These are phyloP conservation scores for Aspergillus pseudonomiae DNA, from an alignment of 2,329 filamentous ascomycete genomes.

Conservation along the genomic window DNA sequence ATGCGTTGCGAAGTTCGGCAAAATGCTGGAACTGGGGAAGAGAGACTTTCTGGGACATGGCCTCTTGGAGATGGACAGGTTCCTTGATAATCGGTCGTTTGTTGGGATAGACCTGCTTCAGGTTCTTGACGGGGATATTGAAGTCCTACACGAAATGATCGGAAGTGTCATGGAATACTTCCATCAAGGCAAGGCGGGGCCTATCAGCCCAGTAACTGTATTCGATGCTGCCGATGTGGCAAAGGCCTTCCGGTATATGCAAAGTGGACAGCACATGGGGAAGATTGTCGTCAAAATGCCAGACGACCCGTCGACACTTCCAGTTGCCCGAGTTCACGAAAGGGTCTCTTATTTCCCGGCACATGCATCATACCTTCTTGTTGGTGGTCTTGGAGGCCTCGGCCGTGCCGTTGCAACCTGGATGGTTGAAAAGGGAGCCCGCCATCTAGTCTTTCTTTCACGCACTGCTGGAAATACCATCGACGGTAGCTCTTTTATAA, in stretches of 20 bases:
- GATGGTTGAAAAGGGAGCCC: constrained; percentile 40
- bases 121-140: constrained; percentile 12
- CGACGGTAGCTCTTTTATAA: constrained; percentile 20
- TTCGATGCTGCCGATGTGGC: constrained; percentile 32
- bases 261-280: constrained; percentile 48
- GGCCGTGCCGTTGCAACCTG: constrained; percentile 38
- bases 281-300: constrained; percentile 43
- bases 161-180: constrained; percentile 9
- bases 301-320: background rate
- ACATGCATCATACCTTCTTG: constrained; percentile 35
- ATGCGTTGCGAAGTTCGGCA: constrained; percentile 35
- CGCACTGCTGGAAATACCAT: constrained; percentile 20
- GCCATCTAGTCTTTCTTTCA: constrained; percentile 40
- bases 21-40: constrained; percentile 33
- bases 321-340: constrained; percentile 5
- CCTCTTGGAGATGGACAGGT: constrained; percentile 27
- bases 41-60: constrained; percentile 26
- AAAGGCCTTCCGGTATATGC: constrained; percentile 49
- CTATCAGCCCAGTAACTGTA: constrained; percentile 25
- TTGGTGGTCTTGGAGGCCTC: constrained; percentile 47
- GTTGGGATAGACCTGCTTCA: constrained; percentile 28
- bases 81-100: constrained; percentile 26
- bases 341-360: constrained; percentile 6
- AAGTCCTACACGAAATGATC: constrained; percentile 13
- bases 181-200: constrained; percentile 9